Evolutionary conservation across 441 rosid genomes (phyloP).

Genomic region (Lagerstroemia fauriei): DNA sequence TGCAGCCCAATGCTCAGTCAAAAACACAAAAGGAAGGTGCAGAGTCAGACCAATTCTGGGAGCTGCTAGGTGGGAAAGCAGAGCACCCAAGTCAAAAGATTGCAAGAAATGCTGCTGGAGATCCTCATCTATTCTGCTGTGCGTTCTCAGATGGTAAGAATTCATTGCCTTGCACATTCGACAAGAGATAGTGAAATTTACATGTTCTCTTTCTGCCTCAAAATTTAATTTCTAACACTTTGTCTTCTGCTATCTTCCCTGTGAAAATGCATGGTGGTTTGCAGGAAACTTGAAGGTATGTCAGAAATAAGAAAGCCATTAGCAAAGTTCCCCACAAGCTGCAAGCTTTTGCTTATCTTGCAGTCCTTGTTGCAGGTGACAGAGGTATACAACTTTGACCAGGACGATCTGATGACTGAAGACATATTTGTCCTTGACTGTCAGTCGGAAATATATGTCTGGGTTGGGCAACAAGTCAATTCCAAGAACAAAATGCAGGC

Average conservation of each 20-base stretch:
- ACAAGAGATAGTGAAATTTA: background rate
- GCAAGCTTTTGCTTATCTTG: conserved; percentile 9
- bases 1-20: conserved; percentile 21
- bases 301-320: background rate
- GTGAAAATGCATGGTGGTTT: conserved; percentile 34
- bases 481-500: conserved; percentile 62
- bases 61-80: conserved; percentile 20
- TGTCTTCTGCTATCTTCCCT: conserved; percentile 33
- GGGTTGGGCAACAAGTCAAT: conserved; percentile 93
- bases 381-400: conserved; percentile 79
- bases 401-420: conserved; percentile 95
- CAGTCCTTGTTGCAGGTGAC: conserved; percentile 54
- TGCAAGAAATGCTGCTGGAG: background rate
- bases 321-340: background rate
- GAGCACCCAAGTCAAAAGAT: conserved; percentile 19
- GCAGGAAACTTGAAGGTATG: conserved; percentile 81
- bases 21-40: conserved; percentile 19
- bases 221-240: conserved; percentile 21
- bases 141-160: conserved; percentile 5
- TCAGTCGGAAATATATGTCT: conserved; percentile 79
- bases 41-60: conserved; percentile 22
- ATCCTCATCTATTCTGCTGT: conserved; percentile 16
- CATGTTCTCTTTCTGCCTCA: background rate
- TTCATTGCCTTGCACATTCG: background rate
- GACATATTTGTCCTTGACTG: conserved; percentile 87